Base-by-base conservation (phyloP, 176 grass and related monocot species). In the Zoysia pacifica region DNA sequence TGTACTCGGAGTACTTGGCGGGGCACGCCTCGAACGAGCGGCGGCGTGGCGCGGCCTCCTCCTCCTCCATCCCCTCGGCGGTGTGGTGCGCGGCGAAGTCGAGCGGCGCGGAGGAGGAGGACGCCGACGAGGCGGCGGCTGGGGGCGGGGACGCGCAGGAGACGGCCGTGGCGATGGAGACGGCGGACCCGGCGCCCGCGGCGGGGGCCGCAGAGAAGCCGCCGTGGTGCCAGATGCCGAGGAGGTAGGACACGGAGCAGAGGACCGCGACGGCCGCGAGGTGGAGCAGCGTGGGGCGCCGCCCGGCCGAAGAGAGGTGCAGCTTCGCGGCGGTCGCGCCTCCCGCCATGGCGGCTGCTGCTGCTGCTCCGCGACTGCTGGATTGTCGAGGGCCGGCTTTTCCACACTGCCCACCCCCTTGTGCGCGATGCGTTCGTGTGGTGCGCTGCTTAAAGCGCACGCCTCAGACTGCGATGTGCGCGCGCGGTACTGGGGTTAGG, bases 1-100 rank as follows among this genome's bases (percentile, higher is more conserved):
- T 98, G 88, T 98, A 91, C 87, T 98, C 96, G 8, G 90, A 90
- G 83, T 86, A 91, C 80, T 87, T 87, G 65, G 82, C 70, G 47
- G 86, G 75, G 83, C 95, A 98, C 1, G 79, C 48, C 18, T 83
- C 81, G 69, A 91, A 93, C 42, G 11, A 16, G 37, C 78, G 84
- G 3, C 6, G 82, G 9, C 78, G 52, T 2, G 81, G 73, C 19
- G 69, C 36, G 43, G 66, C 67, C 2, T 28, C 58, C 4, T 48
- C 67, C 28, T 15, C 39, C 15, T 83, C 78, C 66, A 72, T 6
- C 36, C 68, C 81, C 16, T 89, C 86, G 19, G 96, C 92, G 28
- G 87, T 65, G 69, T 98, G 96, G 76, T 94, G 92, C 65, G 86
- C 80, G 4, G 70, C 50, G 78, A 98, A 98, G 78, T 94, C 90